Base-by-base conservation (phyloP, 805 yeast species). In the Candida ovalis region DNA sequence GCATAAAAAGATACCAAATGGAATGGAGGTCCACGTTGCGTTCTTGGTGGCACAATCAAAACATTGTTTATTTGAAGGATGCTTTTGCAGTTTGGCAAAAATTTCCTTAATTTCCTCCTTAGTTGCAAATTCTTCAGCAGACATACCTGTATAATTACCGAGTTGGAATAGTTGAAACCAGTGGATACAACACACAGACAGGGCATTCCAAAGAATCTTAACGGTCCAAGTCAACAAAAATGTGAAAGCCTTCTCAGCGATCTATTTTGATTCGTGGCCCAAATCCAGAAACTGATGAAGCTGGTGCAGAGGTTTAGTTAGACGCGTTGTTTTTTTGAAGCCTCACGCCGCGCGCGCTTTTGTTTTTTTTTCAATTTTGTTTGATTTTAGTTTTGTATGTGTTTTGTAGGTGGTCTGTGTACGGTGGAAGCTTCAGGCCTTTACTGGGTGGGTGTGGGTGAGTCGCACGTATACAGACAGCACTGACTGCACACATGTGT, bases 11-110 rank as follows among this genome's bases (percentile, higher is more conserved):
- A 91, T 87, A 47, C 97, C 99, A 68, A 88, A 92, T 13, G 98
- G 96, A 47, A 92, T 90, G 13, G 98, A 92, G 3, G 99, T 88
- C 99, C 99, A 94, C 0, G 98, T 89, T 33, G 99, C 98, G 66
- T 91, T 91, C 64, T 87, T 89, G 59, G 91, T 87, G 45, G 86
- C 79, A 69, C 99, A 94, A 66, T 94, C 99, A 70, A 94, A 92
- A 70, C 99, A 94, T 46, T 67, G 67, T 61, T 84, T 84, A 73
- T 91, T 91, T 42, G 89, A 86, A 23, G 82, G 82, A 53, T 77
- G 74, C 67, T 84, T 72, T 58, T 80, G 78, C 57, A 88, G 72
- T 64, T 78, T 75, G 44, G 73, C 72, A 61, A 88, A 88, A 54
- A 88, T 78, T 44, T 75, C 75, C 42, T 76, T 76, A 45, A 84